Percentiles rank a stretch among this genome's conserved stretches.
These are phyloP conservation scores for Solanum sitiens DNA, from an alignment of 257 asterid species.

Conservation along the genomic window DNA sequence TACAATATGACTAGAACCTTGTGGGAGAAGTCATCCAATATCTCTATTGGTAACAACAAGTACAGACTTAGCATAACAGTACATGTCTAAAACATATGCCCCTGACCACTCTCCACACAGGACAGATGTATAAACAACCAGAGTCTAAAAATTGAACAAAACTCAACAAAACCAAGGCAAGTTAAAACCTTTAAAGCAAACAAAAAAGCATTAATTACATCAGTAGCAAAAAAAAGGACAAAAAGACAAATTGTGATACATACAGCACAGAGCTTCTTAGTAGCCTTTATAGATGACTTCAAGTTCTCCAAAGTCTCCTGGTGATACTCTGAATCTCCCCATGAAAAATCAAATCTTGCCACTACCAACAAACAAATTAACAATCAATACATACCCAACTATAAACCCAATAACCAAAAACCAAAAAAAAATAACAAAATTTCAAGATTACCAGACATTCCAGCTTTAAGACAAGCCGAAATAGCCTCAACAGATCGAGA, in stretches of 20 bases:
- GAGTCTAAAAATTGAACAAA: neutral
- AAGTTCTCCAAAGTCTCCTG: constrained; percentile 71
- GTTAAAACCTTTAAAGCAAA: neutral
- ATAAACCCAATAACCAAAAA: neutral
- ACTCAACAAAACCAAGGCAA: neutral
- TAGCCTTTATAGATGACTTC: constrained; percentile 47
- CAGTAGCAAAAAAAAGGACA: neutral
- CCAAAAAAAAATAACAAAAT: neutral
- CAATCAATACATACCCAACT: neutral
- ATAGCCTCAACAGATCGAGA: constrained; percentile 72
- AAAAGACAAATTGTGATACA: constrained; percentile 1
- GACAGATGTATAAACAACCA: neutral
- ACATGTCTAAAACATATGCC: neutral
- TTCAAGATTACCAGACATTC: constrained; percentile 72
- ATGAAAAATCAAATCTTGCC: constrained; percentile 87
- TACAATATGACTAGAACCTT: neutral
- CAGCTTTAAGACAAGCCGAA: constrained; percentile 72
- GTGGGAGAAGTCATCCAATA: neutral
- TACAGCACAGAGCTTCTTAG: constrained; percentile 74
- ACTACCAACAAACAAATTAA: constrained; percentile 23
- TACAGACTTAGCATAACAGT: neutral
- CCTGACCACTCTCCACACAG: neutral
- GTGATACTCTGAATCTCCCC: constrained; percentile 71
- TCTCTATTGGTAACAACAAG: neutral
- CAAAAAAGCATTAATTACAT: neutral